Base-by-base conservation (phyloP, 1,284 basidiomycete genomes). In the Irpex sp. region DNA sequence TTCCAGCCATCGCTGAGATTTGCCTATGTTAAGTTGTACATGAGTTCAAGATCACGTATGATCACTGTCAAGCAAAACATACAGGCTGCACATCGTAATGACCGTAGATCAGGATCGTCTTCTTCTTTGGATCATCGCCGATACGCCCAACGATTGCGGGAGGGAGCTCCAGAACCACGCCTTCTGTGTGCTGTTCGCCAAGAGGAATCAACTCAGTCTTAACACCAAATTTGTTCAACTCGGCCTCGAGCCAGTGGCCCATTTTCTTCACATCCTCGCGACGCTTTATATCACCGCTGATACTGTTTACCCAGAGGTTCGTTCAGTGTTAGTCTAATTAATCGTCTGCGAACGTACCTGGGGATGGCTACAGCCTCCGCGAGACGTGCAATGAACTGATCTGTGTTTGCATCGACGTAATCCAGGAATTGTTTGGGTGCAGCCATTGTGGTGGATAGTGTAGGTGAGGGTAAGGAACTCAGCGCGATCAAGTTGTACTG, bases 61-160 rank as follows among this genome's bases (percentile, higher is more conserved):
- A 19, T 5, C 61, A 19, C 26, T 3, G 47, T 4, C 19, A 43
- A n/a, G 1, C 17, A 5, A 57, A 33, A 79, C 86, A 61, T 65
- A 91, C 90, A 5, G 92, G 92, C 69, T 93, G 92, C 11, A 93
- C 91, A 72, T 93, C 92, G 71, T 92, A 95, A 74, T 95, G 93
- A 1, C 95, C 95, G 73, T 98, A 98, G 55, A 97, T 80, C 26
- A 97, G 83, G 60, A 98, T 87, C 0, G 94, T 98, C 85, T 93
- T 96, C 86, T 96, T 96, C 69, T 79, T 85, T 15, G 86, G 84
- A 76, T 97, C 93, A 60, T 89, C 82, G 11, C 95, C 95, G 65
- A 98, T 83, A 63, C 85, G 82, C 8, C 93, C 96, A 50, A 98
- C 84, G 71, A 99, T 86, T 5, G 89, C 94, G 6, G 95, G 95